Conservation (phyloP, 2,329 filamentous ascomycete species). For the Aureobasidium sp. region DNA sequence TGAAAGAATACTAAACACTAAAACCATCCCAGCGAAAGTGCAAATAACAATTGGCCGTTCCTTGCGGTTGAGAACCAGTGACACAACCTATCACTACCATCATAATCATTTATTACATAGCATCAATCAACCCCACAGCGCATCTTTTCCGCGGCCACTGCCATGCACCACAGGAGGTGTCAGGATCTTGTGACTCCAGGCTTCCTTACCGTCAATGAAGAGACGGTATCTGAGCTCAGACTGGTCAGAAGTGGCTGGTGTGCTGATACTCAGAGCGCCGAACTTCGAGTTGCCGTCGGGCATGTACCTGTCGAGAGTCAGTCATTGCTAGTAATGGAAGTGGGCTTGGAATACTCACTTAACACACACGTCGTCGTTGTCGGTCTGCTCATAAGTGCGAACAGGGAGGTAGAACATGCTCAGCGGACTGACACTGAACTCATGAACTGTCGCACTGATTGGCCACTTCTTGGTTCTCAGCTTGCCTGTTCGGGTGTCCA, state of each 20-base stretch:
- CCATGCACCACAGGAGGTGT: constrained; percentile 33
- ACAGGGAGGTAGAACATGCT: constrained; percentile 91
- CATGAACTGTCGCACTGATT: constrained; percentile 60
- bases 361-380: constrained; percentile 72
- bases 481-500: constrained; percentile 19
- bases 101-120: background rate
- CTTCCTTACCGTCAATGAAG: constrained; percentile 73
- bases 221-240: constrained; percentile 72
- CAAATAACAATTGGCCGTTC: background rate
- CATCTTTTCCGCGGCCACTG: constrained; percentile 34
- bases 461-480: constrained; percentile 41
- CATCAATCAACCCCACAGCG: constrained; percentile 32
- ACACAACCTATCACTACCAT: background rate
- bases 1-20: too few relatives aligned
- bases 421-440: constrained; percentile 85
- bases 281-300: constrained; percentile 86
- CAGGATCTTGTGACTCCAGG: constrained; percentile 55
- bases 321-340: background rate
- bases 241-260: constrained; percentile 52
- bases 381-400: constrained; percentile 71
- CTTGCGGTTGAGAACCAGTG: background rate
- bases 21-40: background rate
- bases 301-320: constrained; percentile 49
- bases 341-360: constrained; percentile 51
- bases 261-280: constrained; percentile 70